A percentile compares a stretch with the other conserved stretches of the same genome.
phyloP scores from a whole-genome alignment of 805 yeast genomes.

The Naumovozyma baii region DNA sequence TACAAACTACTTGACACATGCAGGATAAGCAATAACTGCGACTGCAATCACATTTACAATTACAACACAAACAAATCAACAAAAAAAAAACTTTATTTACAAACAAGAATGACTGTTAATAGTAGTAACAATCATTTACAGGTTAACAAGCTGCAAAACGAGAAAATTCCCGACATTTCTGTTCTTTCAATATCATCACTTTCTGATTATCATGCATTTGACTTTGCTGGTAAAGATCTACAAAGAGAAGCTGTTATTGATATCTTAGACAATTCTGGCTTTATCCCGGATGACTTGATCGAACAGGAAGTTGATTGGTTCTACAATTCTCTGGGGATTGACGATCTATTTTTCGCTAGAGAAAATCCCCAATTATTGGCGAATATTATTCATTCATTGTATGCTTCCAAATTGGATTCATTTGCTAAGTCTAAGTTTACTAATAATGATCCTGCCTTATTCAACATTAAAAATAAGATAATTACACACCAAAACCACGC shows the following conservation, averaged over 20 bases:
- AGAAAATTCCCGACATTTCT: slow-evolving; percentile 30
- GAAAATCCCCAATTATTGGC: slow-evolving; percentile 76
- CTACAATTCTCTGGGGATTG: slow-evolving; percentile 78
- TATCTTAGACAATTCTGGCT: slow-evolving; percentile 69
- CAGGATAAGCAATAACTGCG: too few species aligned
- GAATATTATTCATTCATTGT: slow-evolving; percentile 75
- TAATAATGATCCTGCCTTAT: slow-evolving; percentile 11
- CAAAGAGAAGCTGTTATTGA: slow-evolving; percentile 80
- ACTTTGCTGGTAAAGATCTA: slow-evolving; percentile 69
- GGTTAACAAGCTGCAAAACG: slow-evolving; percentile 29
- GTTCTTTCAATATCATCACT: slow-evolving; percentile 35
- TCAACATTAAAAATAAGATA: slow-evolving; percentile 69
- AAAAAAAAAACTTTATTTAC: too few species aligned
- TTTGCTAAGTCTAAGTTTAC: slow-evolving; percentile 50
- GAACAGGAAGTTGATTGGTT: slow-evolving; percentile 87
- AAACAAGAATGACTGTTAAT: slow-evolving; percentile 22
- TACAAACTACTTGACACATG: too few species aligned
- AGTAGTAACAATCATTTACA: slow-evolving; percentile 51
- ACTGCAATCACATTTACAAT: too few species aligned
- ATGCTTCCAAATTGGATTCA: slow-evolving; percentile 89
- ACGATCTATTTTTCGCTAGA: slow-evolving; percentile 82
- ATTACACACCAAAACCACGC: slow-evolving; percentile 73
- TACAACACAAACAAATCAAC: too few species aligned
- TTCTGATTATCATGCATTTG: slow-evolving; percentile 63
- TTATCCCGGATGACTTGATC: slow-evolving; percentile 78